These are phyloP conservation scores for Chlorella ohadii DNA, from an alignment of 139 green algal genomes.

Conservation along the genomic window DNA sequence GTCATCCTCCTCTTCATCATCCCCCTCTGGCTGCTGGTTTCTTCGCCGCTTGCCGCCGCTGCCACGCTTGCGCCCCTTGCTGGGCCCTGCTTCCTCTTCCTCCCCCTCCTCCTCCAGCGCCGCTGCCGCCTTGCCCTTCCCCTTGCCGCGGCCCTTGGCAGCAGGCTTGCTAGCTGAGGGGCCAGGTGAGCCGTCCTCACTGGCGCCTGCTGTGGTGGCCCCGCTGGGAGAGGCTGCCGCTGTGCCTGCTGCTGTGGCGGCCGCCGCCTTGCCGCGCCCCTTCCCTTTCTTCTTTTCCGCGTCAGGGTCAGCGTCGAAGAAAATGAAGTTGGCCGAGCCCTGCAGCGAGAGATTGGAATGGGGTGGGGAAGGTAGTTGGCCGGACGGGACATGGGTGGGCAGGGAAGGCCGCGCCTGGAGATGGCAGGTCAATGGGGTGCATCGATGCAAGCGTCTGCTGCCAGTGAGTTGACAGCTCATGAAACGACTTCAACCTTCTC, in stretches of 20 bases:
- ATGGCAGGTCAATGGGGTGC: no score
- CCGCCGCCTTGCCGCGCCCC: conserved; percentile 1
- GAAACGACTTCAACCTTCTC: no score
- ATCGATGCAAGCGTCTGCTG: no score
- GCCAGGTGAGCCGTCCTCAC: not conserved
- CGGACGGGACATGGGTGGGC: no score
- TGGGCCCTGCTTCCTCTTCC: conserved; percentile 8
- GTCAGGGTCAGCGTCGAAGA: conserved; percentile 47
- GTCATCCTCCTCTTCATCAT: not conserved
- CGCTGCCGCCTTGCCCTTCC: conserved; percentile 2
- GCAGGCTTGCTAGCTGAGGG: not conserved
- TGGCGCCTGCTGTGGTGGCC: not conserved
- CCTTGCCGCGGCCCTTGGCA: not conserved
- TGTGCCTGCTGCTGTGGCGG: not conserved
- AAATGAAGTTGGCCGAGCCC: conserved; percentile 29
- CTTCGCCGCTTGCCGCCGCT: not conserved
- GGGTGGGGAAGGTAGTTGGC: not conserved
- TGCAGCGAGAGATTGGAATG: not conserved
- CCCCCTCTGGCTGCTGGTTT: not conserved
- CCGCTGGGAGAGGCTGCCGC: not conserved
- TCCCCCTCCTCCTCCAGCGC: conserved; percentile 4
- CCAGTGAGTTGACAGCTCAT: no score
- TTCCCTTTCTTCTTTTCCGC: conserved; percentile 24
- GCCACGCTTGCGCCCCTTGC: conserved; percentile 23
- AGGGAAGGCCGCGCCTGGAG: no score